phyloP scores from a whole-genome alignment of 2,329 filamentous ascomycete species.

The Botrytis galanthina region DNA sequence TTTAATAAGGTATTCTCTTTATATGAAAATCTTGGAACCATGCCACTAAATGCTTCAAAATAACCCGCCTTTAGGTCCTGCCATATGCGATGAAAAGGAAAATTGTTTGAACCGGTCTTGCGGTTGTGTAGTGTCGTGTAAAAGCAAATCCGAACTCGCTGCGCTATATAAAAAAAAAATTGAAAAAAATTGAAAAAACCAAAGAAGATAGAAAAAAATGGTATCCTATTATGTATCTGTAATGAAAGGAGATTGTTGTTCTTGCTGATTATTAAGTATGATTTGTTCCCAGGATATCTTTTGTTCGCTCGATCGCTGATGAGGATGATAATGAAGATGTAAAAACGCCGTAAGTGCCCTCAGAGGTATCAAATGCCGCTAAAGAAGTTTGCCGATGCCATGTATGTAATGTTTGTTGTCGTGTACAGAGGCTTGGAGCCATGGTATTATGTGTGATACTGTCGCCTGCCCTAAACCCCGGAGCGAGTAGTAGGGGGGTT shows the following conservation, averaged over 20 bases:
- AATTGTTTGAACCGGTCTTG: conserved; percentile 38
- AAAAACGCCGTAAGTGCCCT: conserved; percentile 33
- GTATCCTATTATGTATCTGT: conserved; percentile 38
- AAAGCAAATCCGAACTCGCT: conserved; percentile 49
- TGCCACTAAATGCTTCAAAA: conserved; percentile 37
- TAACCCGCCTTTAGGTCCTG: conserved; percentile 35
- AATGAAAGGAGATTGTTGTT: conserved; percentile 26
- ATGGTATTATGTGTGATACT: conserved; percentile 27
- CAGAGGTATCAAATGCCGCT: conserved; percentile 39
- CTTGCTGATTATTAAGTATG: conserved; percentile 22
- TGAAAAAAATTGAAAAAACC: conserved; percentile 33
- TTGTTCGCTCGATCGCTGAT: conserved; percentile 37
- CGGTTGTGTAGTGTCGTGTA: conserved; percentile 45
- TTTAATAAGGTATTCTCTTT: conserved; percentile 42
- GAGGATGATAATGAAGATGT: conserved; percentile 26
- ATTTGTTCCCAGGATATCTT: conserved; percentile 34
- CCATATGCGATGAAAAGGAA: conserved; percentile 35
- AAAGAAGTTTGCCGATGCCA: conserved; percentile 28
- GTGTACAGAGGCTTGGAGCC: conserved; percentile 22
- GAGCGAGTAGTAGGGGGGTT: conserved; percentile 51
- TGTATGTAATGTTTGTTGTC: conserved; percentile 20
- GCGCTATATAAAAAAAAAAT: conserved; percentile 46
- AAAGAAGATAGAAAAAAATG: conserved; percentile 35
- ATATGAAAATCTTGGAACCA: conserved; percentile 40
- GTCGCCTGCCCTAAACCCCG: conserved; percentile 42